Evolutionary conservation across 805 yeast species (phyloP).

Genomic region (Kockiozyma suomiensis): DNA sequence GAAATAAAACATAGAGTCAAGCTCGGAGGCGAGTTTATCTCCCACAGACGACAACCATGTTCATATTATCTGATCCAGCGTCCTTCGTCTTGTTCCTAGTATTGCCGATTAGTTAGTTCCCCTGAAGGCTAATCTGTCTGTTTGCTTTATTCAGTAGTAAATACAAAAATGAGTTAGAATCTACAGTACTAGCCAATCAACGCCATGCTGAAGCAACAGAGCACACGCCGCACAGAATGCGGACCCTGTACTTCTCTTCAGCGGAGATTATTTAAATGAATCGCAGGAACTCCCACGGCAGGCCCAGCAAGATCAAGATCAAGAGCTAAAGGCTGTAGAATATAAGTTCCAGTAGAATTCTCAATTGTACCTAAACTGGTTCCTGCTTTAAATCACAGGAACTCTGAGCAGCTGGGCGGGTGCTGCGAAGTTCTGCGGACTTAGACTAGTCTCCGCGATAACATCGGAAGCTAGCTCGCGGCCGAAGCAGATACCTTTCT

Average conservation of each 20-base stretch:
- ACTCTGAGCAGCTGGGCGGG: too few relatives aligned
- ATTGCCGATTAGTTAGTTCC: neutral
- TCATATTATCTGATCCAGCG: constrained; percentile 7
- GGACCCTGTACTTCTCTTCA: neutral
- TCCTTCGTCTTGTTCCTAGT: neutral
- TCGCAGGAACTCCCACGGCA: neutral
- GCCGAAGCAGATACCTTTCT: too few relatives aligned
- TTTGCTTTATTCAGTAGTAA: too few relatives aligned
- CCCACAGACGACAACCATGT: constrained; percentile 17
- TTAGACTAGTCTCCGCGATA: too few relatives aligned
- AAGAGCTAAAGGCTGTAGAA: too few relatives aligned
- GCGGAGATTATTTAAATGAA: neutral
- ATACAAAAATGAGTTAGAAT: neutral
- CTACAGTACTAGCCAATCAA: neutral
- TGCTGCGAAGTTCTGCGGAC: too few relatives aligned
- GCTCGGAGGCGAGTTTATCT: constrained; percentile 39
- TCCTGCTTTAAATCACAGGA: too few relatives aligned
- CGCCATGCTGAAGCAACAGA: neutral
- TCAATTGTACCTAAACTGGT: too few relatives aligned
- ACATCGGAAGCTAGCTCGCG: too few relatives aligned
- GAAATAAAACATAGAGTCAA: constrained; percentile 44
- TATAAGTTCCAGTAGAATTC: too few relatives aligned
- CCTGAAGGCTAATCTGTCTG: neutral
- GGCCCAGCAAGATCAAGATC: neutral
- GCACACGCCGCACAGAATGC: neutral